Evolutionary conservation across 805 yeast genomes (phyloP).

Genomic region (Nakazawaea sp.): DNA sequence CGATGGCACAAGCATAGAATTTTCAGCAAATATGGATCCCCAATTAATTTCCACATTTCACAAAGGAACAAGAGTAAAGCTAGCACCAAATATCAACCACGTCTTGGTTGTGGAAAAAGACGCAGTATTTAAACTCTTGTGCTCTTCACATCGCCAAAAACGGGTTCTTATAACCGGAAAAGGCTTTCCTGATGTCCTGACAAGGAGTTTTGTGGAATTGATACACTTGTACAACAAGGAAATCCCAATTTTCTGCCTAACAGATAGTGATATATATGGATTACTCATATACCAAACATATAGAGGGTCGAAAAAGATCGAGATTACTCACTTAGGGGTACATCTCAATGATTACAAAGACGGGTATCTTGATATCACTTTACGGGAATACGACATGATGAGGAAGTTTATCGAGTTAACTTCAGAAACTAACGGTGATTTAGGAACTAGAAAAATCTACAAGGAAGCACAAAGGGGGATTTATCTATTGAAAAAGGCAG

Average conservation of each 20-base stretch:
- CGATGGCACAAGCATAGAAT: too few species aligned
- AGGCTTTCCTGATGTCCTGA: conserved; percentile 59
- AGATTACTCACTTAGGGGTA: conserved; percentile 31
- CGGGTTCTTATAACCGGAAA: conserved; percentile 49
- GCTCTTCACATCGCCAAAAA: conserved; percentile 17
- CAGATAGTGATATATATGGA: conserved; percentile 66
- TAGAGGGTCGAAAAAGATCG: neutral
- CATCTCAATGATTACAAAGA: conserved; percentile 28
- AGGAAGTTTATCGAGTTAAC: too few species aligned
- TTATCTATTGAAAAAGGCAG: conserved; percentile 45
- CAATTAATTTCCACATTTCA: conserved; percentile 34
- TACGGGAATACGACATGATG: conserved; percentile 25
- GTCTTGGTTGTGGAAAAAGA: conserved; percentile 46
- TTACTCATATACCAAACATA: conserved; percentile 33
- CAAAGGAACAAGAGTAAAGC: conserved; percentile 15
- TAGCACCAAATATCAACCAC: conserved; percentile 17
- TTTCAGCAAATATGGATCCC: conserved; percentile 14
- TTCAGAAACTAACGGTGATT: too few species aligned
- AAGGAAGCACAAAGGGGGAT: conserved; percentile 50
- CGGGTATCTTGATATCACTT: conserved; percentile 22
- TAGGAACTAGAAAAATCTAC: too few species aligned
- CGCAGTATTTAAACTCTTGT: conserved; percentile 16
- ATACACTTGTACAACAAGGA: conserved; percentile 21
- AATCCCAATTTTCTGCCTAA: conserved; percentile 37
- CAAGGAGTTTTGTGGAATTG: conserved; percentile 32